A percentile compares a stretch with the other conserved stretches of the same genome.
These are phyloP conservation scores for Sporothrix luriei DNA, from an alignment of 2,329 filamentous ascomycete species.

Conservation along the genomic window DNA sequence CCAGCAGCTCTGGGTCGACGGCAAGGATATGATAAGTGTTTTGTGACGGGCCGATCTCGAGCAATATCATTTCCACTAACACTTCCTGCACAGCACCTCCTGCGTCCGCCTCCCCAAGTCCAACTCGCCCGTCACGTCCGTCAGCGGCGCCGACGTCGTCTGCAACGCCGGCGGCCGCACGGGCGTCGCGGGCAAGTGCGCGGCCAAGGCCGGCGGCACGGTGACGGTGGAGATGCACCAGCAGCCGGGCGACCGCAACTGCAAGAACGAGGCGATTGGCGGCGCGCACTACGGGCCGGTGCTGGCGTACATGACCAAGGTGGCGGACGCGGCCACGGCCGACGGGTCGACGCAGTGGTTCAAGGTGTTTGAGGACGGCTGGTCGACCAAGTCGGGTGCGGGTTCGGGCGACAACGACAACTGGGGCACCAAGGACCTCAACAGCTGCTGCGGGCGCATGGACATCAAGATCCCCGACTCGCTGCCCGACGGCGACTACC, in stretches of 20 bases:
- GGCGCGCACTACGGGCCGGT: slow-evolving; percentile 57
- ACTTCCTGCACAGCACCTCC: slow-evolving; percentile 33
- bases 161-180: slow-evolving; percentile 49
- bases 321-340: slow-evolving; percentile 50
- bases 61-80: background rate
- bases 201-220: slow-evolving; percentile 51
- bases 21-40: slow-evolving; percentile 47
- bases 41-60: no score
- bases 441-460: slow-evolving; percentile 48
- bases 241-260: slow-evolving; percentile 48
- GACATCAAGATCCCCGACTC: slow-evolving; percentile 44
- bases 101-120: slow-evolving; percentile 54
- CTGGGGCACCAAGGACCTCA: slow-evolving; percentile 52
- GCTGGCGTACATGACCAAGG: slow-evolving; percentile 53
- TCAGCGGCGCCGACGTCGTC: slow-evolving; percentile 48
- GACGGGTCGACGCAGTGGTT: slow-evolving; percentile 52
- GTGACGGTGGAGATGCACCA: slow-evolving; percentile 62
- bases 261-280: slow-evolving; percentile 53
- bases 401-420: slow-evolving; percentile 48
- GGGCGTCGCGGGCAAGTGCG: slow-evolving; percentile 48
- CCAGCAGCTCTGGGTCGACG: slow-evolving; percentile 54
- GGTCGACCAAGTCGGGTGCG: slow-evolving; percentile 44
- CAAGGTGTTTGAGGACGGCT: slow-evolving; percentile 54
- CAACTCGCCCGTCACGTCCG: slow-evolving; percentile 56
- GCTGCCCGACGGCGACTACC: slow-evolving; percentile 46